Evolutionary conservation across 352 stramenopile species (phyloP), one percentile per base, ranked within the genome.

Genomic region (Pythium vanterpoolii): DNA sequence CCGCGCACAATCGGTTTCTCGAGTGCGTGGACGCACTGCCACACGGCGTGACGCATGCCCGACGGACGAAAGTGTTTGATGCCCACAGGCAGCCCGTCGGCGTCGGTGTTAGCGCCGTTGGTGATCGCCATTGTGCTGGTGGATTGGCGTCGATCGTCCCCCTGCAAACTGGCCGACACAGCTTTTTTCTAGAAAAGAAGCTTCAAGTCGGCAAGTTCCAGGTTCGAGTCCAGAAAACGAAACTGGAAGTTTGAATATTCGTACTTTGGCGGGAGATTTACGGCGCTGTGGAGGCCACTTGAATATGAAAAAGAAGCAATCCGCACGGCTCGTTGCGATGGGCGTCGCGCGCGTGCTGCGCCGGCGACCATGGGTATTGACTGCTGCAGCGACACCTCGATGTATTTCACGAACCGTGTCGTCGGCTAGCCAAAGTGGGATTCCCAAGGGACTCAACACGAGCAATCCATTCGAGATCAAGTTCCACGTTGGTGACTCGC

Each of bases 401-500:
- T 51, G 23, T 36, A 13, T 4, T 16, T 4, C 36, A 2, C 44
- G 27, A 18, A 24, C 19, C 21, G 23, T 21, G 13, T 34, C 44
- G 3, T 51, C 44, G 24, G 13, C 26, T 9, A n/a, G 1, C 47
- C 49, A 21, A 8, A 43, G 18, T 27, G 52, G 47, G 5, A 55
- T 59, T 19, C 52, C 52, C 24, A 50, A 47, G 18, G 39, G 52
- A n/a, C 26, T 59, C 40, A 33, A 59, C 24, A 50, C 52, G 27
- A 59, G 39, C 52, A 83, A 83, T 44, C 77, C 69, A 38, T 85
- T 87, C 50, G 77, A 87, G 46, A 82, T 84, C 51, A 63, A 83
- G 28, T 69, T 87, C 42, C 46, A 78, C 56, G 33, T 62, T 30
- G 45, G 49, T 53, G 40, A 55, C 16, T 16, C 4, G 4, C 33